phyloP scores from a whole-genome alignment of 306 rosid genomes.

The Citrullus colocynthis region DNA sequence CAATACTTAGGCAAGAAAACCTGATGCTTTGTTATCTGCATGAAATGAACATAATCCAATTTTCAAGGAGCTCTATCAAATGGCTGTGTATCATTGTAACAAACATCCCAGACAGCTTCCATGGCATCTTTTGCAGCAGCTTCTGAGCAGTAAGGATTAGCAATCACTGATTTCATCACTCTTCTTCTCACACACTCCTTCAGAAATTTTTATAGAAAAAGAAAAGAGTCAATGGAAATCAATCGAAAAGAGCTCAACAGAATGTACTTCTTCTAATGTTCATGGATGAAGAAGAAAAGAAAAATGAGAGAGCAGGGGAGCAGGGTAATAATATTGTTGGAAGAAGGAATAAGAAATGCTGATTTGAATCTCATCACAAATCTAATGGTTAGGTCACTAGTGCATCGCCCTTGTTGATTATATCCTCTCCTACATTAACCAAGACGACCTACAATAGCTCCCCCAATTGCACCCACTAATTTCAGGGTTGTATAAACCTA shows the following conservation, averaged over 20 bases:
- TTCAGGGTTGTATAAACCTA: not conserved
- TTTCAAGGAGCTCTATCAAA: slow-evolving; percentile 69
- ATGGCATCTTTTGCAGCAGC: slow-evolving; percentile 59
- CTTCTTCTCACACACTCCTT: slow-evolving; percentile 84
- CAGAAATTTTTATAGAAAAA: not conserved
- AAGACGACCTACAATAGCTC: not conserved
- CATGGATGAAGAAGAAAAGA: not conserved
- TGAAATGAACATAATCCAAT: not conserved
- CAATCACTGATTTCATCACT: slow-evolving; percentile 49
- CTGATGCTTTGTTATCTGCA: slow-evolving; percentile 2
- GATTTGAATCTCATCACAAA: not conserved
- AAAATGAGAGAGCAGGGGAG: not conserved
- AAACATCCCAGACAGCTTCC: slow-evolving; percentile 89
- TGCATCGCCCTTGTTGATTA: not conserved
- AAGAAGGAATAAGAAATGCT: not conserved
- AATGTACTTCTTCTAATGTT: not conserved
- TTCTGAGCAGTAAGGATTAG: slow-evolving; percentile 51
- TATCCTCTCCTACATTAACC: not conserved
- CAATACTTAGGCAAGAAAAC: slow-evolving; percentile 6
- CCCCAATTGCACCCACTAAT: not conserved
- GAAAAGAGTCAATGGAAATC: not conserved
- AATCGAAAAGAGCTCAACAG: not conserved
- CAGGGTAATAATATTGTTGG: not conserved
- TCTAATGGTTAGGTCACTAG: not conserved
- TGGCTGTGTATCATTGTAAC: slow-evolving; percentile 77